These are phyloP conservation scores for Pseudofabraea citricarpa DNA, from an alignment of 2,329 filamentous ascomycete species.

Conservation along the genomic window DNA sequence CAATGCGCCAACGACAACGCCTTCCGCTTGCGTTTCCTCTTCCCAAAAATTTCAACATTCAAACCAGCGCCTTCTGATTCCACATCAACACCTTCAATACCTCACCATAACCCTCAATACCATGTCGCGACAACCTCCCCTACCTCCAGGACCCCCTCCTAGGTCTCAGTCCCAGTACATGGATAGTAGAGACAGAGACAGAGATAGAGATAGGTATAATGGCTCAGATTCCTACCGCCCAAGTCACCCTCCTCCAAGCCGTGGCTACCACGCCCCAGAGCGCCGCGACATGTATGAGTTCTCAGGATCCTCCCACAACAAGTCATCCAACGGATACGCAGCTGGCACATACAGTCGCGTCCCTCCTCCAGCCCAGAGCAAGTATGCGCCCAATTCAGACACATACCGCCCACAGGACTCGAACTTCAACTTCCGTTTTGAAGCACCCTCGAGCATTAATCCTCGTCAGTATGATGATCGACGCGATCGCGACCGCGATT, in stretches of 20 bases:
- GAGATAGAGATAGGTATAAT: too few species aligned
- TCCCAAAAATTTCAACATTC: too few species aligned
- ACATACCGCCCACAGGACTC: slow-evolving; percentile 14
- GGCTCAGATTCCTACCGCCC: slow-evolving; percentile 20
- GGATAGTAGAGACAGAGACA: neutral
- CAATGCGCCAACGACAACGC: too few species aligned
- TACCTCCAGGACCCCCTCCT: slow-evolving; percentile 21
- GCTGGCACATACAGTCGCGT: slow-evolving; percentile 7
- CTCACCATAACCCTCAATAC: slow-evolving; percentile 8
- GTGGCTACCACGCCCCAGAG: slow-evolving; percentile 3
- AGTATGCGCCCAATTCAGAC: slow-evolving; percentile 5
- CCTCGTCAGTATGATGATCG: slow-evolving; percentile 13
- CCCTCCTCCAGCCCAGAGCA: slow-evolving; percentile 1
- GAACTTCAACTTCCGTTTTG: slow-evolving; percentile 25
- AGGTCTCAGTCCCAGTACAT: slow-evolving; percentile 10
- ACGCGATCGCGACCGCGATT: too few species aligned
- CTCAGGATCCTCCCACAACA: slow-evolving; percentile 7
- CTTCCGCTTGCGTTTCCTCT: too few species aligned
- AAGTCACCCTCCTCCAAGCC: slow-evolving; percentile 4
- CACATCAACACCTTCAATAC: neutral
- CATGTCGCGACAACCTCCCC: slow-evolving; percentile 25
- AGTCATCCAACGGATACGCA: slow-evolving; percentile 9
- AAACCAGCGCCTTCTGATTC: too few species aligned
- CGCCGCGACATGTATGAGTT: slow-evolving; percentile 19
- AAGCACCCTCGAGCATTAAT: slow-evolving; percentile 25